Evolutionary conservation across 208 protist genomes (phyloP).

Genomic region (Naegleria fowleri): DNA sequence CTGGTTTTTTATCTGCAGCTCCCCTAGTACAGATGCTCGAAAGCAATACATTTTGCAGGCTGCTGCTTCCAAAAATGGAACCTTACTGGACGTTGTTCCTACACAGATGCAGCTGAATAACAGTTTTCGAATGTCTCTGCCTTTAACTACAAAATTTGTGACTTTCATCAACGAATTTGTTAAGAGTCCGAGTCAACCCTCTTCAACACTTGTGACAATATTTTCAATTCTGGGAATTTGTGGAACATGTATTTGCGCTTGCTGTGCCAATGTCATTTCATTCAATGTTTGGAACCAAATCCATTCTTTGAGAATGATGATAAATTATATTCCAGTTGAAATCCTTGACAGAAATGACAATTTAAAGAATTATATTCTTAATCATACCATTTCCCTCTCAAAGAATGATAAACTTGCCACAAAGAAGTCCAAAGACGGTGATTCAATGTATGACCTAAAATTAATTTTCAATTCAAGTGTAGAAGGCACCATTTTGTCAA

Average conservation of each 20-base stretch:
- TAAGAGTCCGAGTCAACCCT: not conserved
- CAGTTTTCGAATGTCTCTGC: not conserved
- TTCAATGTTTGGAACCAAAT: not conserved
- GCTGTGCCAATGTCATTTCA: not conserved
- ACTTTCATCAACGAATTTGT: not conserved
- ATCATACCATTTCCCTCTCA: not conserved
- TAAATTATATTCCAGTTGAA: not conserved
- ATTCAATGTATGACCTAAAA: not conserved
- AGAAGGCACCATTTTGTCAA: not conserved
- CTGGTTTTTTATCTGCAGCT: not conserved
- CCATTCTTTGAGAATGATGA: not conserved
- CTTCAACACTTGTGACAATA: no score
- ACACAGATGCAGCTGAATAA: not conserved
- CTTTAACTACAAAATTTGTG: not conserved
- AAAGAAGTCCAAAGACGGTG: not conserved
- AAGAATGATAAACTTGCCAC: not conserved
- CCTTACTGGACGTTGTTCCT: not conserved
- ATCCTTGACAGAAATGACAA: not conserved
- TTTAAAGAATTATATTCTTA: not conserved
- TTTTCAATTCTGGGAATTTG: not conserved
- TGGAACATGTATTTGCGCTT: not conserved
- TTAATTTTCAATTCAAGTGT: not conserved
- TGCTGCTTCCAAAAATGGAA: not conserved
- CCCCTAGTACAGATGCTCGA: not conserved
- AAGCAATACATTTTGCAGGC: not conserved